These are phyloP conservation scores for Vaccinium macrocarpon DNA, from an alignment of 148 eudicot genomes.

Conservation along the genomic window DNA sequence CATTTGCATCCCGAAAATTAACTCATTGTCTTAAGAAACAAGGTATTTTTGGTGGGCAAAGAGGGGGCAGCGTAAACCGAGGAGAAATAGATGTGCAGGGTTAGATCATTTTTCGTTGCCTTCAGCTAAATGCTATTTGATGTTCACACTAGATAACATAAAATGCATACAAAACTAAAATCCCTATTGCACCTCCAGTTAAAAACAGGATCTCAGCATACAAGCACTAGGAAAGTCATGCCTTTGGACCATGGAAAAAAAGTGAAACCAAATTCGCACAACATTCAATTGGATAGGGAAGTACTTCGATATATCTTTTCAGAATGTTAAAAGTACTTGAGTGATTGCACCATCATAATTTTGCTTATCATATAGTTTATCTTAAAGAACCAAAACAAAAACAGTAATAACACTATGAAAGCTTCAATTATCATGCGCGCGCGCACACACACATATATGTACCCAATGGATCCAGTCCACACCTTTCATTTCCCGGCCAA, in stretches of 20 bases:
- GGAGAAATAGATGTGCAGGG: background rate
- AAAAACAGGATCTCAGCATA: background rate
- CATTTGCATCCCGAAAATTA: background rate
- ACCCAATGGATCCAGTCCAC: background rate
- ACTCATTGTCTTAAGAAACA: background rate
- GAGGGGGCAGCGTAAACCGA: background rate
- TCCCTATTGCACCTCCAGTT: background rate
- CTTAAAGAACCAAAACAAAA: background rate
- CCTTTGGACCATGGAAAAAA: background rate
- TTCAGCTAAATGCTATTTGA: background rate
- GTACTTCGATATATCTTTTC: background rate
- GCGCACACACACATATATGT: background rate
- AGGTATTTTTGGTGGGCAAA: background rate
- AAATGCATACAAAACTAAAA: background rate
- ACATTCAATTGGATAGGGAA: background rate
- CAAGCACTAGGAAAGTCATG: background rate
- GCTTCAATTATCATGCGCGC: background rate
- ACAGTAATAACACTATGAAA: background rate
- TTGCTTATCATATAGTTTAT: background rate
- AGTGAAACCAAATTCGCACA: background rate
- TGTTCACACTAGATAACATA: background rate
- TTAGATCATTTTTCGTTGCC: background rate
- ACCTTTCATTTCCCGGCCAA: too few relatives aligned
- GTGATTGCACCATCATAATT: background rate
- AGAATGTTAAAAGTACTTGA: constrained; percentile 1